phyloP scores from a whole-genome alignment of 148 eudicot species.

The Persicaria tinctoria region DNA sequence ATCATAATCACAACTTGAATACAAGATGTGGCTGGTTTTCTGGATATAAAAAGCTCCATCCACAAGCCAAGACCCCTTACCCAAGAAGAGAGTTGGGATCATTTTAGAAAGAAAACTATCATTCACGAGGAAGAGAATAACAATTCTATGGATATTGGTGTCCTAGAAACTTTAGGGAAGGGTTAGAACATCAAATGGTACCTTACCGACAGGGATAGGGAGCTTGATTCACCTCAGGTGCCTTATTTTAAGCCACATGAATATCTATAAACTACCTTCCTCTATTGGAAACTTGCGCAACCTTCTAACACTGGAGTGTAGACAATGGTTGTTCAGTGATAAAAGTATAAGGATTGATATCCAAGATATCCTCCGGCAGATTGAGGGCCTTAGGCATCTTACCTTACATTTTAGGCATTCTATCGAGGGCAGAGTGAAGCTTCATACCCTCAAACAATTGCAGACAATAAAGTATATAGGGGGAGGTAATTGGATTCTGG shows the following conservation, averaged over 20 bases:
- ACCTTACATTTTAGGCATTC: no score
- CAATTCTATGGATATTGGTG: no score
- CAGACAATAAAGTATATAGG: conserved; percentile 19
- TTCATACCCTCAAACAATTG: conserved; percentile 14
- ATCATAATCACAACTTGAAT: conserved; percentile 25
- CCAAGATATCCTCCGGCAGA: not conserved
- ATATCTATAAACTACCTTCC: not conserved
- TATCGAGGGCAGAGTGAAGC: conserved; percentile 2
- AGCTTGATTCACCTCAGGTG: not conserved
- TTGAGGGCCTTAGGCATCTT: not conserved
- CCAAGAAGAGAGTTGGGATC: not conserved
- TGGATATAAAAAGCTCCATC: not conserved
- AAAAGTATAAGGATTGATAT: no score
- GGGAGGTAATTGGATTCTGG: conserved; percentile 26
- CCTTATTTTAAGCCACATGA: not conserved
- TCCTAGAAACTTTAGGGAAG: no score
- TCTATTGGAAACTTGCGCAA: not conserved
- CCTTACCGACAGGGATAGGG: no score
- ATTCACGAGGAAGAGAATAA: no score
- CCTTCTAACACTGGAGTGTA: no score
- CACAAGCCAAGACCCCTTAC: conserved; percentile 16
- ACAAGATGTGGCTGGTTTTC: not conserved
- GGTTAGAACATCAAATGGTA: no score
- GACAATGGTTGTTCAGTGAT: no score
- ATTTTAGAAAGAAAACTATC: no score